Evolutionary conservation across 129 eudicot genomes (phyloP).

Genomic region (Rutidosis leptorrhynchoides): DNA sequence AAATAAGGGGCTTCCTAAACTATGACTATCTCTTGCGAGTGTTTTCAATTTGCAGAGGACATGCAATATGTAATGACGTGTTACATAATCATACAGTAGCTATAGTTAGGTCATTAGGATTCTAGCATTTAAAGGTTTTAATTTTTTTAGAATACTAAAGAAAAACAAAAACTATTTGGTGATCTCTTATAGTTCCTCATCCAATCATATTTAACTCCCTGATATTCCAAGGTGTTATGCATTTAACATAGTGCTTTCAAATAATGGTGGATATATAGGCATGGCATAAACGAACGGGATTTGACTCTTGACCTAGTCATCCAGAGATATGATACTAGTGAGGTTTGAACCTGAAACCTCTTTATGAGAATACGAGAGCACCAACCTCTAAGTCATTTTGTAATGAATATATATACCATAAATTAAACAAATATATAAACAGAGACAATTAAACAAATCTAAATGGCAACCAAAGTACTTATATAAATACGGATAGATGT

Average conservation of each 20-base stretch:
- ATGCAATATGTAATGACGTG: not conserved
- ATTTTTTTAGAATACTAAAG: not conserved
- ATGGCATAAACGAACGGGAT: too few species aligned
- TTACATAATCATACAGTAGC: not conserved
- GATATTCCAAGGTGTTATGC: not conserved
- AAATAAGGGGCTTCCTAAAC: too few species aligned
- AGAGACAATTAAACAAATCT: not conserved
- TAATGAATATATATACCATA: not conserved
- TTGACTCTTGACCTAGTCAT: too few species aligned
- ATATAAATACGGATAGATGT: too few species aligned
- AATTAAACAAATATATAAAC: not conserved
- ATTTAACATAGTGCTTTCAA: not conserved
- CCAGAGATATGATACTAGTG: too few species aligned
- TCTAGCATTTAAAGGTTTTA: not conserved
- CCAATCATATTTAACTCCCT: not conserved
- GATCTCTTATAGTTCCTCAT: slow-evolving; percentile 10
- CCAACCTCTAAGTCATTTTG: too few species aligned
- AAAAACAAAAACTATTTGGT: not conserved
- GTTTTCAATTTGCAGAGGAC: too few species aligned
- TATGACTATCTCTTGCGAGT: too few species aligned
- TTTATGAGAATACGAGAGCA: too few species aligned
- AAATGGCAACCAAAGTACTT: not conserved
- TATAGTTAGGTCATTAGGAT: not conserved
- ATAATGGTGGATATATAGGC: not conserved
- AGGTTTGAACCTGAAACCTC: too few species aligned